Evolutionary conservation across 1,284 basidiomycete species (phyloP).

Genomic region (Macrocybe sp.): DNA sequence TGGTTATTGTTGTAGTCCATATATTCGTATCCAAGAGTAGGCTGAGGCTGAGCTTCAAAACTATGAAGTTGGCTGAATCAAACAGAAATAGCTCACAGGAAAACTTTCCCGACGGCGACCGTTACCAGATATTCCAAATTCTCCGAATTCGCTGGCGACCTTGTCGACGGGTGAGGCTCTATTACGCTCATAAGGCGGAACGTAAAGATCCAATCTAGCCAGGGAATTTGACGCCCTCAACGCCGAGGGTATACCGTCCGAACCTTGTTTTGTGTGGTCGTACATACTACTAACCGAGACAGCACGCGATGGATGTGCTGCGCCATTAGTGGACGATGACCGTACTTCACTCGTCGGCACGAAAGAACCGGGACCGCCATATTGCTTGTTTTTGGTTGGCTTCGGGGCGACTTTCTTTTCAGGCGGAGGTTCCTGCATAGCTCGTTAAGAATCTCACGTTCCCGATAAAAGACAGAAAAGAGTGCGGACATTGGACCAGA

Average conservation of each 20-base stretch:
- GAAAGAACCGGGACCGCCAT: constrained; percentile 74
- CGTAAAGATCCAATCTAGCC: constrained; percentile 65
- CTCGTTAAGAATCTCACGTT: constrained; percentile 8
- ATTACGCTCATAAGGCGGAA: constrained; percentile 59
- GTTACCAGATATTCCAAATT: constrained; percentile 51
- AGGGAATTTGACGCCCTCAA: constrained; percentile 56
- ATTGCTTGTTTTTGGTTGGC: constrained; percentile 50
- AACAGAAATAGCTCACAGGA: constrained; percentile 44
- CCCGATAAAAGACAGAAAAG: constrained; percentile 1
- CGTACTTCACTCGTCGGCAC: constrained; percentile 45
- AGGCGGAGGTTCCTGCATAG: constrained; percentile 61
- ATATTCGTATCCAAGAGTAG: constrained; percentile 26
- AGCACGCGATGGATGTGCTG: constrained; percentile 27
- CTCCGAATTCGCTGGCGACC: constrained; percentile 57
- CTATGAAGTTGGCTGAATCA: constrained; percentile 6
- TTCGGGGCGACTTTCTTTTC: constrained; percentile 59
- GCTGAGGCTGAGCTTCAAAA: constrained; percentile 21
- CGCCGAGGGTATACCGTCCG: constrained; percentile 49
- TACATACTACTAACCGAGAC: constrained; percentile 32
- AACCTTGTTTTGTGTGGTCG: constrained; percentile 35
- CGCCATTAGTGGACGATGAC: constrained; percentile 21
- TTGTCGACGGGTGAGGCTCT: constrained; percentile 40
- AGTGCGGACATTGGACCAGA: constrained; percentile 88
- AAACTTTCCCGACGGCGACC: constrained; percentile 52
- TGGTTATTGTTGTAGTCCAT: constrained; percentile 14